Conservation (phyloP, 129 eudicot species). For the Apium graveolens region DNA sequence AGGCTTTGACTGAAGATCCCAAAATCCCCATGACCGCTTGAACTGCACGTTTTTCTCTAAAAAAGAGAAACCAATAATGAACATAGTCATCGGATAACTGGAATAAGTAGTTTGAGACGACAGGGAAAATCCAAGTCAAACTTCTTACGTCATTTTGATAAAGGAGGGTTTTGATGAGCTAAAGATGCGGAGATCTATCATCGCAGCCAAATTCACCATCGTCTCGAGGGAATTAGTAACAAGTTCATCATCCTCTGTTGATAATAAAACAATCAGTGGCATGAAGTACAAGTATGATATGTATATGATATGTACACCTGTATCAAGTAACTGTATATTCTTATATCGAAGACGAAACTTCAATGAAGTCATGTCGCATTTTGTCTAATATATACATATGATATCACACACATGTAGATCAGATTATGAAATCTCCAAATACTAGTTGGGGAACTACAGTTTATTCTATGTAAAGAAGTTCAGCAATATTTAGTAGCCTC, state of each 20-base stretch:
- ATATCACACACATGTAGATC: neutral
- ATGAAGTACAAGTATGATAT: neutral
- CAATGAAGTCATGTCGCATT: neutral
- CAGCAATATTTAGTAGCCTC: neutral
- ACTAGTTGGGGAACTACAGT: neutral
- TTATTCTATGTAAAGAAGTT: neutral
- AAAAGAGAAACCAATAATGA: conserved; percentile 8
- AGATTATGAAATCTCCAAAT: neutral
- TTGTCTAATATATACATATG: neutral
- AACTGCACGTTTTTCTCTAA: conserved; percentile 84
- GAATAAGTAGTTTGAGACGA: neutral
- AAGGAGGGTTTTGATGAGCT: conserved; percentile 95
- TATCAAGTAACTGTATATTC: neutral
- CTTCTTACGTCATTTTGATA: conserved; percentile 84
- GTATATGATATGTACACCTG: conserved; percentile 4
- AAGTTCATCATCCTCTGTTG: conserved; percentile 98
- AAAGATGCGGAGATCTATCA: conserved; percentile 83
- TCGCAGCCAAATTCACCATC: conserved; percentile 78
- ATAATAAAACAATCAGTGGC: conserved; percentile 11
- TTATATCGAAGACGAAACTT: neutral
- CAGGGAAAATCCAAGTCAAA: conserved; percentile 7
- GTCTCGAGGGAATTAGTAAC: conserved; percentile 95
- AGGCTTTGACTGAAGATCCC: conserved; percentile 72
- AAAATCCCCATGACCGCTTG: conserved; percentile 88
- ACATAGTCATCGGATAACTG: conserved; percentile 3